phyloP scores from a whole-genome alignment of 805 yeast genomes.

The Candida sphagnicola region DNA sequence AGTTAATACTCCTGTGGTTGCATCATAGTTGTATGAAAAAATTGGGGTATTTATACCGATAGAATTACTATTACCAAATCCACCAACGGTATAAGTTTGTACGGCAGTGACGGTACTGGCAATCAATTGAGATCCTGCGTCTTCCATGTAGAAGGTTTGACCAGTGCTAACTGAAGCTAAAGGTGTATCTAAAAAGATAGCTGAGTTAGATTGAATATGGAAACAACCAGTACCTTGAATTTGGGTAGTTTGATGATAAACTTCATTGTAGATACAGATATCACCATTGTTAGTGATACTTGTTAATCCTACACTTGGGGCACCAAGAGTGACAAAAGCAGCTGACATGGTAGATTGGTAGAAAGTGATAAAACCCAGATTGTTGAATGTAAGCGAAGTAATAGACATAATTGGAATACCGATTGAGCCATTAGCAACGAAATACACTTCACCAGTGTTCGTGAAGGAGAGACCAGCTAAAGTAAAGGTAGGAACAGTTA shows the following conservation, averaged over 20 bases:
- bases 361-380: conserved; percentile 17
- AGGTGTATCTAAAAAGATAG: conserved; percentile 11
- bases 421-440: conserved; percentile 17
- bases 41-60: conserved; percentile 13
- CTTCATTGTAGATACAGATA: conserved; percentile 21
- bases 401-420: conserved; percentile 13
- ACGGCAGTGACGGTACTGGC: conserved; percentile 12
- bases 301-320: conserved; percentile 7
- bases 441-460: conserved; percentile 22
- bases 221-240: conserved; percentile 25
- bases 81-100: conserved; percentile 19
- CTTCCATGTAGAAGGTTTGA: conserved; percentile 17
- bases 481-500: conserved; percentile 14
- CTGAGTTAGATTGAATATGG: conserved; percentile 13
- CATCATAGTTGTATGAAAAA: conserved; percentile 7
- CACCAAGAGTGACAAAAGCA: conserved; percentile 15
- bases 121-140: conserved; percentile 13
- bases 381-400: conserved; percentile 12
- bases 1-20: conserved; percentile 20
- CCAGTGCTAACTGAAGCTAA: conserved; percentile 10
- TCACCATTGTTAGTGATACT: conserved; percentile 21
- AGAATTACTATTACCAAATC: conserved; percentile 22
- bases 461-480: conserved; percentile 14
- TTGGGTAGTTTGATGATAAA: conserved; percentile 17
- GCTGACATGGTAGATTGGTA: conserved; percentile 8